These are phyloP conservation scores for Eucommia ulmoides DNA, from an alignment of 257 asterid genomes.

Conservation along the genomic window DNA sequence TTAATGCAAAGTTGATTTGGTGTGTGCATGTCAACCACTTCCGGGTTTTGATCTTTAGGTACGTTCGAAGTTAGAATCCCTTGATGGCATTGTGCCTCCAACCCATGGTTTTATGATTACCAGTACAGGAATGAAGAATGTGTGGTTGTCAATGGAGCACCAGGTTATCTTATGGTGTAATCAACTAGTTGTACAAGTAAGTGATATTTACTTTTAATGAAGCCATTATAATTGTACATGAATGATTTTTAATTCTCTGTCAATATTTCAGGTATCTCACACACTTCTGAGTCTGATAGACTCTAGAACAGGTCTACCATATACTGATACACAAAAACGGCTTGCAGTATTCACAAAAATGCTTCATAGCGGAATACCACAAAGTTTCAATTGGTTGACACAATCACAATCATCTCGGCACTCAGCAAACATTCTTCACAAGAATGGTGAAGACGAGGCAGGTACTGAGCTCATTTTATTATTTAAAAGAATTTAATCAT, in stretches of 20 bases:
- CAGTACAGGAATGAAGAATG: conserved; percentile 78
- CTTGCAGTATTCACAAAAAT: conserved; percentile 62
- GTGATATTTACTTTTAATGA: conserved; percentile 22
- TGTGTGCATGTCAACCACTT: conserved; percentile 10
- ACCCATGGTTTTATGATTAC: conserved; percentile 85
- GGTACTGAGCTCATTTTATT: too few species aligned
- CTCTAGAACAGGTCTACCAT: conserved; percentile 62
- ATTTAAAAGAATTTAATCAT: too few species aligned
- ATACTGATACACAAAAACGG: conserved; percentile 48
- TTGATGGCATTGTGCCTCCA: conserved; percentile 90
- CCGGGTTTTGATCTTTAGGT: conserved; percentile 48
- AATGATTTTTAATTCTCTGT: conserved; percentile 16
- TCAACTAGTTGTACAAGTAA: conserved; percentile 76
- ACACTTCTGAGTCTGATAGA: conserved; percentile 90
- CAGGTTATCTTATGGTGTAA: conserved; percentile 89
- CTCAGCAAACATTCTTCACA: conserved; percentile 20
- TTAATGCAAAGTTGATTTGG: conserved; percentile 8
- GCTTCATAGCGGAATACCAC: conserved; percentile 86
- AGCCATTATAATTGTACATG: conserved; percentile 6
- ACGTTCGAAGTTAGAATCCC: conserved; percentile 74
- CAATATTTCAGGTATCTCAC: conserved; percentile 79
- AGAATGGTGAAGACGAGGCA: conserved; percentile 26
- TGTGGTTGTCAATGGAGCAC: conserved; percentile 99
- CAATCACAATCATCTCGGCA: conserved; percentile 26
- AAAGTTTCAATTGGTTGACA: conserved; percentile 44